phyloP scores from a whole-genome alignment of 2,329 filamentous ascomycete genomes.

The Clarireedia homoeocarpa region DNA sequence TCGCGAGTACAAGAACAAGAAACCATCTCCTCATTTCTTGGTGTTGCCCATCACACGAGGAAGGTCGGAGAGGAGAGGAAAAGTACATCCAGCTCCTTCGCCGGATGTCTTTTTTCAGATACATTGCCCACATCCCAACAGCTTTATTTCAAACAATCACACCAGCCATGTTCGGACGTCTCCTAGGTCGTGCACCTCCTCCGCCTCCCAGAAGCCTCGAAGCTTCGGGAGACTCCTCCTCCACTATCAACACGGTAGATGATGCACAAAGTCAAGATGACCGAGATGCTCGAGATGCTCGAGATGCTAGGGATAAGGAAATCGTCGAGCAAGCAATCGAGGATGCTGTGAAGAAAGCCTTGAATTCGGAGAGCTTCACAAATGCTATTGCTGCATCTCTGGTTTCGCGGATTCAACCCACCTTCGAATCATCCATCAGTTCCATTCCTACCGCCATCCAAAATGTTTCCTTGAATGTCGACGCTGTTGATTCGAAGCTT shows the following conservation, averaged over 20 bases:
- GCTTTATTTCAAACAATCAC: slow-evolving; percentile 7
- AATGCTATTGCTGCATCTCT: slow-evolving; percentile 25
- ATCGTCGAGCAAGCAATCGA: slow-evolving; percentile 19
- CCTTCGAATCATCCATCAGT: slow-evolving; percentile 22
- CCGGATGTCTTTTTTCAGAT: slow-evolving; percentile 13
- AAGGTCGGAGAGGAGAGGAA: slow-evolving; percentile 5
- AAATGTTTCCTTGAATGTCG: slow-evolving; percentile 13
- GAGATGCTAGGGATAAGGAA: slow-evolving; percentile 17
- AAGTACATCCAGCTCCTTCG: slow-evolving; percentile 2
- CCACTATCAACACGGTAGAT: not conserved
- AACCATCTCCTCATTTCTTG: not conserved
- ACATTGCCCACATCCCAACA: slow-evolving; percentile 8
- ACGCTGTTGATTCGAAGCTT: slow-evolving; percentile 21
- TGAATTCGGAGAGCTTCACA: slow-evolving; percentile 23
- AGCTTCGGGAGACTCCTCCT: not conserved
- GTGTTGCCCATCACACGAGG: slow-evolving; percentile 3
- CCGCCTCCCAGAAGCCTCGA: slow-evolving; percentile 8
- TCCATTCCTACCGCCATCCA: slow-evolving; percentile 7
- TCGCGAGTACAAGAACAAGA: not conserved
- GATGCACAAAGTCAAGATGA: not conserved
- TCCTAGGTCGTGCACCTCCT: slow-evolving; percentile 7
- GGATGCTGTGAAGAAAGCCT: slow-evolving; percentile 20
- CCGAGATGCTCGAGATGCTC: too few species aligned
- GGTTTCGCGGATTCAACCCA: slow-evolving; percentile 23
- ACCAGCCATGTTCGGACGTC: slow-evolving; percentile 7